Evolutionary conservation across 108 stramenopile species (phyloP), one percentile per base, ranked within the genome.

Genomic region (Pseudonitzschia pungens): DNA sequence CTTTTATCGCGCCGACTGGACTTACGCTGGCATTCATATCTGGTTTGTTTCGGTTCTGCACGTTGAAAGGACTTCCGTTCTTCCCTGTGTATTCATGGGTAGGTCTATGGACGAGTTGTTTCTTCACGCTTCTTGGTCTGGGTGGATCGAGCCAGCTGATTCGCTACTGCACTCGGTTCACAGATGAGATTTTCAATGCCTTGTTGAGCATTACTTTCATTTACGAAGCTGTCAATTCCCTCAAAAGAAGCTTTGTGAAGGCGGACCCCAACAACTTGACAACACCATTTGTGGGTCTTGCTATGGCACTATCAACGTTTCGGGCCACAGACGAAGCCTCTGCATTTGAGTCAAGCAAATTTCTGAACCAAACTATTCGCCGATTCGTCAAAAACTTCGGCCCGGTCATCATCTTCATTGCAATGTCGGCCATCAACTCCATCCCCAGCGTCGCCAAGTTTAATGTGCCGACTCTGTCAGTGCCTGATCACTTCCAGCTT

Each of bases 1-100:
- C 95, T 54, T 96, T 99, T 83, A 82, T 97, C 52, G 98, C 97
- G n/a, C 96, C 97, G 11, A 99, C 98, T 22, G 98, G 98, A 15
- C 83, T 97, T 22, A 97, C 96, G 2, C 79, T 97, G 63, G 92
- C 95, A 33, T 97, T 98, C 77, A 96, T 96, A 52, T 93, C 92
- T 1, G 93, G 94, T 20, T 75, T 98, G 8, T 94, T 90, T 73
- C 74, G 89, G 45, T 93, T 90, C 68, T 89, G 89, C 57, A 79
- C 84, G 4, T 40, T 91, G 51, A 80, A 88, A 15, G 80, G 77
- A 32, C 72, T 96, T 0, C 93, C 98, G 0, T 98, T 99, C 79
- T 87, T 99, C 71, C 96, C 96, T 0, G 84, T 97, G 24, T 97
- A 97, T 81, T 68, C 93, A 7, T 99, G 97, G 96, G 93, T 96